phyloP scores from a whole-genome alignment of 1,284 basidiomycete genomes.

The Sanghuangporus sanghuang region DNA sequence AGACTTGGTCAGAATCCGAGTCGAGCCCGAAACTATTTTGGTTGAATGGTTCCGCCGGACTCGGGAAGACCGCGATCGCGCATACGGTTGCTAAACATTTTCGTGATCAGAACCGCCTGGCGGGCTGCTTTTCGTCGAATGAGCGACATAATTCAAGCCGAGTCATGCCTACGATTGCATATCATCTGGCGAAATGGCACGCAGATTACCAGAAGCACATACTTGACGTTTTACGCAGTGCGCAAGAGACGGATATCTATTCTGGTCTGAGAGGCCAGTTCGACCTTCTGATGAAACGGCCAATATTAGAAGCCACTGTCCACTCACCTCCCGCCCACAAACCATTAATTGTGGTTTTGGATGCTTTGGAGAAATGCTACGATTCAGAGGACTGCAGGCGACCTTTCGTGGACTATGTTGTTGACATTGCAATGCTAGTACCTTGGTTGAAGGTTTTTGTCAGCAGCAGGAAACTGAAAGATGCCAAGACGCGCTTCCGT shows the following conservation, averaged over 20 bases:
- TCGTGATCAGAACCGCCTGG: constrained; percentile 25
- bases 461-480: not conserved
- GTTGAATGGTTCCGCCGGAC: constrained; percentile 29
- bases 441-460: not conserved
- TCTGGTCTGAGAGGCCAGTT: not conserved
- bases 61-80: constrained; percentile 30
- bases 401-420: not conserved
- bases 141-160: not conserved
- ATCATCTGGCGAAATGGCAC: not conserved
- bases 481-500: not conserved
- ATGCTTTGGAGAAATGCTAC: not conserved
- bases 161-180: constrained; percentile 4
- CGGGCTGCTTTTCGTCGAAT: constrained; percentile 13
- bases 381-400: not conserved
- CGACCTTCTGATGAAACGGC: not conserved
- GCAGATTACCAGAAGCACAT: not conserved
- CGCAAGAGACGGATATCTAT: not conserved
- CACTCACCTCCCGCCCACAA: not conserved
- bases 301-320: not conserved
- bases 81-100: constrained; percentile 28
- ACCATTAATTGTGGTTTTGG: not conserved
- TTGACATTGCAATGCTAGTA: not conserved
- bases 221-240: not conserved
- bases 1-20: not conserved
- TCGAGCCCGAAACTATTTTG: constrained; percentile 26